Base-by-base conservation (phyloP, 148 eudicot genomes). In the Cornus suecica region DNA sequence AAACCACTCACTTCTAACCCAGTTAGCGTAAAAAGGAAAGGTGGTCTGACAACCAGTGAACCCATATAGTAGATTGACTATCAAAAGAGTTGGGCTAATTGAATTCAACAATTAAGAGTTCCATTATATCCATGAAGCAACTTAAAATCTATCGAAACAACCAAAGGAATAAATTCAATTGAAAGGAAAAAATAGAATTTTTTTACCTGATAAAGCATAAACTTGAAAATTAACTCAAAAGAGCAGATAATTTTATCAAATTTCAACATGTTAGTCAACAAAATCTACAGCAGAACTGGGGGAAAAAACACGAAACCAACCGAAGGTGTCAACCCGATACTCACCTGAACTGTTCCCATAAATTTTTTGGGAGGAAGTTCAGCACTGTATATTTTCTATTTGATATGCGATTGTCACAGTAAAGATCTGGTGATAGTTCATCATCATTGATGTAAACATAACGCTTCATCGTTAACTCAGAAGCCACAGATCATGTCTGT, bases 341-440 rank as follows among this genome's bases (percentile, higher is more conserved):
- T 88, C 83, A 94, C 99, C 99, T 94, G 94, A 95, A 95, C 76
- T 95, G 97, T 66, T 95, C 97, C 99, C 92, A 95, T 80, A 95
- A 83, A 71, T 95, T 95, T 82, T 92, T 95, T 0, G 99, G 97
- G 30, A 95, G 89, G 77, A 95, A 95, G 68, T 91, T 95, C 68
- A 89, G 79, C 68, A 95, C 42, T 7, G 94, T 92, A 82, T 95
- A 95, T 81, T 95, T 95, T 80, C 89, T 81, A 73, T 95, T 95
- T 20, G 99, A 95, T 75, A 95, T 84, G 28, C 92, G 97, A 71
- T 95, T 95, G 77, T 88, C 93, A 76, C 93, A 83, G 77, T 86
- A 90, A 51, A 89, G 79, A 75, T 89, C 94, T 69, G 82, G 84
- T 8, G 86, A 66, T 23, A 86, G 81, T 80, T 89, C 89, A 65